These are phyloP conservation scores for Lentinus brumalis DNA, from an alignment of 768 basidiomycete genomes.

Conservation along the genomic window DNA sequence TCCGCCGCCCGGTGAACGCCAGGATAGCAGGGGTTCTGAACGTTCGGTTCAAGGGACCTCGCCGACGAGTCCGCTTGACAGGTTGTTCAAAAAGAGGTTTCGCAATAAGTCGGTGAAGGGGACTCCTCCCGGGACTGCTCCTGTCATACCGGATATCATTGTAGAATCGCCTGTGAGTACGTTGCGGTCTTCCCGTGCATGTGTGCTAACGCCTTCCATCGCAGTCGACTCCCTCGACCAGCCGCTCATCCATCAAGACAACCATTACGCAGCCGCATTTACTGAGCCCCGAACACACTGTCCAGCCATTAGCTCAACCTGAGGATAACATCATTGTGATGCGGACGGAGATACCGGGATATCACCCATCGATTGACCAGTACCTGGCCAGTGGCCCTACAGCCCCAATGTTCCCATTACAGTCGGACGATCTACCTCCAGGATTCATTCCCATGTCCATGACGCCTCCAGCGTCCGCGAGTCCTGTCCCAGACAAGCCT, in stretches of 20 bases:
- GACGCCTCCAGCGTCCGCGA: constrained; percentile 2
- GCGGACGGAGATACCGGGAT: constrained; percentile 11
- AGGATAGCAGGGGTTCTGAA: constrained; percentile 1
- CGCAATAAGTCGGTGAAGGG: constrained; percentile 15
- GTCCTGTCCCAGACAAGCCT: not conserved
- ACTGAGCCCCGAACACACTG: constrained; percentile 32
- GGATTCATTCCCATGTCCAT: constrained; percentile 20
- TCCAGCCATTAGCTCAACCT: constrained; percentile 12
- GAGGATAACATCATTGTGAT: constrained; percentile 15
- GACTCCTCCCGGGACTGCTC: not conserved
- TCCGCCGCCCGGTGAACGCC: constrained; percentile 6
- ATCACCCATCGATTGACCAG: constrained; percentile 2
- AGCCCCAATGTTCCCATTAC: constrained; percentile 2
- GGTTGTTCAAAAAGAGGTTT: constrained; percentile 23
- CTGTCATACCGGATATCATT: constrained; percentile 23
- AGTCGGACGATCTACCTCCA: constrained; percentile 11
- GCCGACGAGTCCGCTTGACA: constrained; percentile 17
- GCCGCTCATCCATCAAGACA: constrained; percentile 19
- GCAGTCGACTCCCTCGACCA: constrained; percentile 26
- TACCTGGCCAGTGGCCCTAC: not conserved
- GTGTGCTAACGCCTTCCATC: not conserved
- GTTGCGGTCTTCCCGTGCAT: not conserved
- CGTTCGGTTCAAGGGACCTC: constrained; percentile 7
- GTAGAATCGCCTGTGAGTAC: constrained; percentile 28
- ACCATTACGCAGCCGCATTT: constrained; percentile 25